These are phyloP conservation scores for Fraxinus platypoda DNA, from an alignment of 305 asterid genomes.

Conservation along the genomic window DNA sequence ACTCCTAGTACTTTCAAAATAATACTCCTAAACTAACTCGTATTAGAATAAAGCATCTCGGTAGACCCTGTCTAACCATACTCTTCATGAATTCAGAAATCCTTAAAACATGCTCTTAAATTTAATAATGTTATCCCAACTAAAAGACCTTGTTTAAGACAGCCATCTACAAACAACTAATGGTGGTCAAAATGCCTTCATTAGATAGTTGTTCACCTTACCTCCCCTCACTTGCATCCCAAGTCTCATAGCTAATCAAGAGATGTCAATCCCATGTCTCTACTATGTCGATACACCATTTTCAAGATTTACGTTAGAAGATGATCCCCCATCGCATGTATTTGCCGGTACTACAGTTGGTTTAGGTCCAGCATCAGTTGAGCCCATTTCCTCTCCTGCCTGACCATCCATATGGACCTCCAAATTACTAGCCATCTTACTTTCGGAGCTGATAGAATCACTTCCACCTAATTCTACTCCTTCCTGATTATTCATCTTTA, in stretches of 20 bases:
- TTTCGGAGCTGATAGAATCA: not conserved
- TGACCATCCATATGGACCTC: slow-evolving; percentile 20
- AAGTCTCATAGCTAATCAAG: not conserved
- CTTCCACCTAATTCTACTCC: not conserved
- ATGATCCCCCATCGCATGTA: not conserved
- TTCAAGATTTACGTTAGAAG: slow-evolving; percentile 7
- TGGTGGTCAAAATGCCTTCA: slow-evolving; percentile 2
- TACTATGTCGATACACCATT: slow-evolving; percentile 8
- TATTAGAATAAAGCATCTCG: not conserved
- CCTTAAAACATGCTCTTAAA: not conserved
- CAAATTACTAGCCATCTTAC: not conserved
- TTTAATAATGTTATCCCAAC: not conserved
- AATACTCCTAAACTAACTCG: not conserved
- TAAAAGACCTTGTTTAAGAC: not conserved
- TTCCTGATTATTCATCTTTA: not conserved
- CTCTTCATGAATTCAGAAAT: slow-evolving; percentile 10
- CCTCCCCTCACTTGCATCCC: not conserved
- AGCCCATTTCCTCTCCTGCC: not conserved
- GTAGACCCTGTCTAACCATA: slow-evolving; percentile 1
- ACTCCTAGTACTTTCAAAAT: not conserved
- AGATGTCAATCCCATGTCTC: slow-evolving; percentile 12
- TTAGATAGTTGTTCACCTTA: not conserved
- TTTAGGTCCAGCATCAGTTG: not conserved
- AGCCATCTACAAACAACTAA: slow-evolving; percentile 4
- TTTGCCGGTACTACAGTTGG: not conserved